Percentiles rank a stretch among this genome's conserved stretches.
phyloP scores from a whole-genome alignment of 169 alveolate genomes.

The Perkinsus olseni region DNA sequence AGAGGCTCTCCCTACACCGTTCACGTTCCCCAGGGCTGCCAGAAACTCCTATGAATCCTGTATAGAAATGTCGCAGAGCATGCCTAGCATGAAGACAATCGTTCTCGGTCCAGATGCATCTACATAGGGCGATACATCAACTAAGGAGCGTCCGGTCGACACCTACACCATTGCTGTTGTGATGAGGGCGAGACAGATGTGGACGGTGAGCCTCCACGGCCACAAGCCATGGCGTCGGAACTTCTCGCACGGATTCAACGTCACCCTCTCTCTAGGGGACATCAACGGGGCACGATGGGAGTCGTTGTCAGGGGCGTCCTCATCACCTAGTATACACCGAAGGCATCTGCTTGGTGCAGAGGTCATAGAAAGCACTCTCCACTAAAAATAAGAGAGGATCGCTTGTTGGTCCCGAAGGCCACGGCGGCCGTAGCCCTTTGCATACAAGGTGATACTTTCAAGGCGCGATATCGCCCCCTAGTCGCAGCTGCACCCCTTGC shows the following conservation, averaged over 20 bases:
- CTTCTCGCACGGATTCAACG: background rate
- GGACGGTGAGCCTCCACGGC: background rate
- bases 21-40: background rate
- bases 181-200: background rate
- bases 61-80: background rate
- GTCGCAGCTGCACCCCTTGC: too few relatives aligned
- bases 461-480: too few relatives aligned
- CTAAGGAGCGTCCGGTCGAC: background rate
- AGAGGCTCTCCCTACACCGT: background rate
- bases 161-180: background rate
- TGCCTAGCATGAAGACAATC: background rate
- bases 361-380: too few relatives aligned
- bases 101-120: background rate
- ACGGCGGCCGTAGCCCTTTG: too few relatives aligned
- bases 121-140: background rate
- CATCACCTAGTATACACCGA: background rate
- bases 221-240: background rate
- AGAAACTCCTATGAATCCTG: background rate
- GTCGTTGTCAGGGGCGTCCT: background rate
- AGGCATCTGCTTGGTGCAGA: background rate
- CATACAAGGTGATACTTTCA: too few relatives aligned
- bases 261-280: background rate
- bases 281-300: background rate
- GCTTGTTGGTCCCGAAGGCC: too few relatives aligned
- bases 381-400: too few relatives aligned